Evolutionary conservation across 2,329 filamentous ascomycete species (phyloP).

Genomic region (Fusarium hostae): DNA sequence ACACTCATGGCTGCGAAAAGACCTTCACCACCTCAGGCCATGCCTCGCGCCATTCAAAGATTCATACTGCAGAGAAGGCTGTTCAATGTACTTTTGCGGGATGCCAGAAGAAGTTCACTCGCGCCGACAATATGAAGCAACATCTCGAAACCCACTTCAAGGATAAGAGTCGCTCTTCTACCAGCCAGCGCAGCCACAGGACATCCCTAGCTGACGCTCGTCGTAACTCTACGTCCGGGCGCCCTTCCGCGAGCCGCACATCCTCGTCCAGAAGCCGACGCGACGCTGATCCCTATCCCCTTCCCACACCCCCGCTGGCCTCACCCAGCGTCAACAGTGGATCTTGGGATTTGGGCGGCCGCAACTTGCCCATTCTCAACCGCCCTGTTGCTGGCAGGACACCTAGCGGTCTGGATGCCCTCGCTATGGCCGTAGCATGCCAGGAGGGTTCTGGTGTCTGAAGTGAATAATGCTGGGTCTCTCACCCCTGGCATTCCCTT

Average conservation of each 20-base stretch:
- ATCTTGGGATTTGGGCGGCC: conserved; percentile 60
- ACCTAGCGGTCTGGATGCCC: conserved; percentile 64
- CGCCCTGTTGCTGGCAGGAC: conserved; percentile 57
- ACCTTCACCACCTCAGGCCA: conserved; percentile 87
- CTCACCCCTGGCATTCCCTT: background rate
- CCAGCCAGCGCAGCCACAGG: conserved; percentile 49
- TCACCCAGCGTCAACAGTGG: conserved; percentile 50
- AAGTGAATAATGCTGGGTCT: background rate
- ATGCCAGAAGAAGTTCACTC: conserved; percentile 83
- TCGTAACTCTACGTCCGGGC: conserved; percentile 49
- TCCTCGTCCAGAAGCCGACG: conserved; percentile 48
- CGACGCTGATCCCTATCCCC: conserved; percentile 56
- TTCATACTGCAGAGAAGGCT: conserved; percentile 83
- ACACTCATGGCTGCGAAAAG: conserved; percentile 77
- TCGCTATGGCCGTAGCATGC: conserved; percentile 65
- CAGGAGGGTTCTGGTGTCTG: conserved; percentile 54
- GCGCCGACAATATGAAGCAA: conserved; percentile 89
- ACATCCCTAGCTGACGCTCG: conserved; percentile 48
- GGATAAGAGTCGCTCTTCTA: conserved; percentile 62
- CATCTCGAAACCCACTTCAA: conserved; percentile 81
- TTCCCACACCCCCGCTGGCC: conserved; percentile 50
- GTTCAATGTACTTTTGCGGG: conserved; percentile 74
- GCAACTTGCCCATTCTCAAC: conserved; percentile 58
- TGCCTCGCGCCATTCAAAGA: conserved; percentile 86
- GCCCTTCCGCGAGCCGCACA: conserved; percentile 46